A percentile compares a stretch with the other conserved stretches of the same genome.
Evolutionary conservation across 345 rosid species (phyloP).

Genomic region (Salix brachista): DNA sequence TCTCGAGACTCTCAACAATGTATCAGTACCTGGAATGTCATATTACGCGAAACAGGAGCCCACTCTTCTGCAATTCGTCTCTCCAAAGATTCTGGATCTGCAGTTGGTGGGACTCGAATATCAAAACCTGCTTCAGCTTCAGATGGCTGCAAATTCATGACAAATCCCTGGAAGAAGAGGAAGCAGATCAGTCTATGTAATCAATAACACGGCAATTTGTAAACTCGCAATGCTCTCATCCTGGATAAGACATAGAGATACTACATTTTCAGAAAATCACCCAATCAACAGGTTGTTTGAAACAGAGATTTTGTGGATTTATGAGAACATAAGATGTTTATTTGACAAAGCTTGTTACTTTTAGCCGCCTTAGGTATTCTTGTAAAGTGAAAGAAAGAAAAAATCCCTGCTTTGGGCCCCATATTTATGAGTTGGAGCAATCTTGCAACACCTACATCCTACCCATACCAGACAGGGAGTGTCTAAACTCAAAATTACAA

Average conservation of each 20-base stretch:
- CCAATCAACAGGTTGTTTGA: background rate
- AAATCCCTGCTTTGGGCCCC: background rate
- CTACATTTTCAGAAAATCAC: background rate
- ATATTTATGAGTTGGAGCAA: background rate
- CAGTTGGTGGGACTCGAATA: conserved; percentile 73
- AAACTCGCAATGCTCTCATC: background rate
- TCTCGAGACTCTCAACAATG: background rate
- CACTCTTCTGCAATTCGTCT: conserved; percentile 88
- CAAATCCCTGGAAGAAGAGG: conserved; percentile 61
- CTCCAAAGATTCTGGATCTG: conserved; percentile 66
- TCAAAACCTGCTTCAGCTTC: conserved; percentile 98
- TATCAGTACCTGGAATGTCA: conserved; percentile 71
- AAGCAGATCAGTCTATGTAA: conserved; percentile 8
- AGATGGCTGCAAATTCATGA: conserved; percentile 95
- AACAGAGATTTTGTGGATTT: background rate
- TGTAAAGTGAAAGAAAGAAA: background rate
- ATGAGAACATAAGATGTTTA: background rate
- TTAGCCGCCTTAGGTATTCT: background rate
- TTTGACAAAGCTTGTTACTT: background rate
- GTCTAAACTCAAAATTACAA: background rate
- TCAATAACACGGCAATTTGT: background rate
- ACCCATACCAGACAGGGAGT: background rate
- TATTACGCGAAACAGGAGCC: conserved; percentile 88
- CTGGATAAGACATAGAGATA: background rate
- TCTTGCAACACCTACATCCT: background rate